These are phyloP conservation scores for Stephanodiscus minutulus DNA, from an alignment of 108 stramenopile genomes.

Conservation along the genomic window DNA sequence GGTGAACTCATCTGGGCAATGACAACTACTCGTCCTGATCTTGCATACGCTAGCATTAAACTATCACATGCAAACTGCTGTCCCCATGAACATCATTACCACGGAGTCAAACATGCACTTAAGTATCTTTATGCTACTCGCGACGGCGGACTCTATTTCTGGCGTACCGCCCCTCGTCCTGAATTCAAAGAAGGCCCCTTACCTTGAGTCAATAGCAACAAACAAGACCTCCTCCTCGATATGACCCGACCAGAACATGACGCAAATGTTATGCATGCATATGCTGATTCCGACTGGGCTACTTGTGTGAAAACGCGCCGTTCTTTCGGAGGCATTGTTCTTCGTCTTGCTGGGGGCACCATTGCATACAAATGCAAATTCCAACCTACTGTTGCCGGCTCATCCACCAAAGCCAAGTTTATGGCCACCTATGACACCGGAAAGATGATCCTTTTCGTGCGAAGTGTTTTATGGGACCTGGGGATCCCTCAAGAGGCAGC, in stretches of 20 bases:
- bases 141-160: slow-evolving; percentile 18
- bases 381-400: slow-evolving; percentile 26
- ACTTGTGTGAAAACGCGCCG: slow-evolving; percentile 24
- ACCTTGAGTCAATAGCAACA: background rate
- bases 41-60: background rate
- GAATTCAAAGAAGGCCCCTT: slow-evolving; percentile 6
- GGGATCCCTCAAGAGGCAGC: slow-evolving; percentile 26
- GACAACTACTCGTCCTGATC: background rate
- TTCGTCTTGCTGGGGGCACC: slow-evolving; percentile 34
- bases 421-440: slow-evolving; percentile 29
- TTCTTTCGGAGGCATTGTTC: slow-evolving; percentile 20
- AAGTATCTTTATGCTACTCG: slow-evolving; percentile 3
- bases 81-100: background rate
- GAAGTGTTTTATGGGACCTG: slow-evolving; percentile 38
- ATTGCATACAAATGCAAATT: slow-evolving; percentile 24
- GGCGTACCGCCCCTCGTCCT: slow-evolving; percentile 9
- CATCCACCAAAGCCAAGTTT: slow-evolving; percentile 33
- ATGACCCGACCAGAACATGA: background rate
- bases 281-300: slow-evolving; percentile 41
- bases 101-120: background rate
- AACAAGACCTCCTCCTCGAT: background rate
- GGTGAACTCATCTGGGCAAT: background rate
- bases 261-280: background rate
- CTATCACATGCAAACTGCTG: background rate
- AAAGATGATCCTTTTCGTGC: slow-evolving; percentile 32